Evolutionary conservation across 768 basidiomycete species (phyloP).

Genomic region (Boletus sp.): DNA sequence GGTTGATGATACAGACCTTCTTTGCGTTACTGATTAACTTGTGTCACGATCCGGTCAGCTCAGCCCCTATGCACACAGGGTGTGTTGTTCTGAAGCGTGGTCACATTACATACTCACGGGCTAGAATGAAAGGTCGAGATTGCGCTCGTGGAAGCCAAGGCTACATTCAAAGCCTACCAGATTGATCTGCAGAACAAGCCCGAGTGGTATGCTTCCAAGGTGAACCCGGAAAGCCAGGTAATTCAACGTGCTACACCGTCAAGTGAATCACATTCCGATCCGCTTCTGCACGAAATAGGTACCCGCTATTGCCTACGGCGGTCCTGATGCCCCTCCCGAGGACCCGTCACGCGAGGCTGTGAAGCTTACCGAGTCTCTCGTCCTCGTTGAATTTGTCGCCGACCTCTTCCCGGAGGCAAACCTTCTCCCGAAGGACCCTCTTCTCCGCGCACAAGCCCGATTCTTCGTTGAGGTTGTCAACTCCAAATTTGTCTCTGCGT

Average conservation of each 20-base stretch:
- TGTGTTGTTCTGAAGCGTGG: slow-evolving; percentile 20
- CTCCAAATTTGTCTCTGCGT: slow-evolving; percentile 42
- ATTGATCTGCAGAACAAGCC: slow-evolving; percentile 66
- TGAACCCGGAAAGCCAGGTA: slow-evolving; percentile 69
- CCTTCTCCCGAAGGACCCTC: slow-evolving; percentile 53
- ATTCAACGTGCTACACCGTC: no score
- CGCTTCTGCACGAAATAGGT: slow-evolving; percentile 1
- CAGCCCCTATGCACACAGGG: slow-evolving; percentile 60
- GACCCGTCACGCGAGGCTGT: slow-evolving; percentile 55
- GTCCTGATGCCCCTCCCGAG: slow-evolving; percentile 53
- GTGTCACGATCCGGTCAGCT: slow-evolving; percentile 30
- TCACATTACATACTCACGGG: not conserved
- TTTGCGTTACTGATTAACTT: not conserved
- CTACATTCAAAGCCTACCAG: slow-evolving; percentile 48
- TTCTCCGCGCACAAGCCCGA: slow-evolving; percentile 54
- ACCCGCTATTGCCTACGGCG: slow-evolving; percentile 53
- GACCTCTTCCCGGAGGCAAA: slow-evolving; percentile 49
- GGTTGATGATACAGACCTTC: not conserved
- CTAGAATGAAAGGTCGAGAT: slow-evolving; percentile 45
- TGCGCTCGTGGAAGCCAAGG: slow-evolving; percentile 56
- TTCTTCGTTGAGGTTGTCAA: slow-evolving; percentile 59
- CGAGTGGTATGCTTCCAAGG: slow-evolving; percentile 60
- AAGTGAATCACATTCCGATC: not conserved
- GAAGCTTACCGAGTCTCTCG: slow-evolving; percentile 62
- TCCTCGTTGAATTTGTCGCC: slow-evolving; percentile 64